Percentiles rank a stretch among this genome's conserved stretches.
Conservation (phyloP, 2,329 filamentous ascomycete genomes). For the Bipolaris cookei region DNA sequence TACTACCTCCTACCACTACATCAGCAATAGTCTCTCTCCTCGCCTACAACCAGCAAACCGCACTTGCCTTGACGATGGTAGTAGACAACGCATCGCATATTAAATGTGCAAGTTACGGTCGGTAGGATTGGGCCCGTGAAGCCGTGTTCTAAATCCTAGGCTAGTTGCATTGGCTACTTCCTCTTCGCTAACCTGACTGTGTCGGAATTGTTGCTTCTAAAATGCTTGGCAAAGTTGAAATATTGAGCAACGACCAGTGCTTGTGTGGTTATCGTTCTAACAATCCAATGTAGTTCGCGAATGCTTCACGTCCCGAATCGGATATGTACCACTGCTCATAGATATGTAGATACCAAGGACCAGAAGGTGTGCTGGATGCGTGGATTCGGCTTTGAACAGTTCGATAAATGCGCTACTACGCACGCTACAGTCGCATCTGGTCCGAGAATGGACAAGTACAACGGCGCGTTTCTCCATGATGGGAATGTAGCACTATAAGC, state of each 20-base stretch:
- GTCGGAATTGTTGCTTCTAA: constrained; percentile 47
- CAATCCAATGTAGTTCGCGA: constrained; percentile 48
- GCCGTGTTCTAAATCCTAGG: constrained; percentile 44
- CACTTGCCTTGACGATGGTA: constrained; percentile 46
- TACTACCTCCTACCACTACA: not conserved
- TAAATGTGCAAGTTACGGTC: constrained; percentile 52
- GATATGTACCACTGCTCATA: not conserved
- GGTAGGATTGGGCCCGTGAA: constrained; percentile 45
- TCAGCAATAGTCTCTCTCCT: constrained; percentile 18
- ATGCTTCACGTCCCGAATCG: not conserved
- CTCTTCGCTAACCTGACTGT: constrained; percentile 56
- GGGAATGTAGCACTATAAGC: constrained; percentile 25
- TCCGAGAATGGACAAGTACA: constrained; percentile 28
- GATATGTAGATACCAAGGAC: constrained; percentile 21
- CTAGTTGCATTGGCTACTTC: constrained; percentile 57
- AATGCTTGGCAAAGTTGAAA: constrained; percentile 51
- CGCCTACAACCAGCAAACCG: constrained; percentile 32
- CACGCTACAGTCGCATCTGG: constrained; percentile 44
- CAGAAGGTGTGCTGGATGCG: constrained; percentile 28
- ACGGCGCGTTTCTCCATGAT: constrained; percentile 39
- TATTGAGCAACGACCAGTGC: constrained; percentile 51
- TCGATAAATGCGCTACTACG: constrained; percentile 40
- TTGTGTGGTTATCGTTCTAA: constrained; percentile 52
- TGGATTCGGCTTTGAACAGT: constrained; percentile 32
- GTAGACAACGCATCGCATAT: constrained; percentile 48